A percentile compares a stretch with the other conserved stretches of the same genome.
phyloP scores from a whole-genome alignment of 2,329 filamentous ascomycete genomes.

The Stemphylium beticola region DNA sequence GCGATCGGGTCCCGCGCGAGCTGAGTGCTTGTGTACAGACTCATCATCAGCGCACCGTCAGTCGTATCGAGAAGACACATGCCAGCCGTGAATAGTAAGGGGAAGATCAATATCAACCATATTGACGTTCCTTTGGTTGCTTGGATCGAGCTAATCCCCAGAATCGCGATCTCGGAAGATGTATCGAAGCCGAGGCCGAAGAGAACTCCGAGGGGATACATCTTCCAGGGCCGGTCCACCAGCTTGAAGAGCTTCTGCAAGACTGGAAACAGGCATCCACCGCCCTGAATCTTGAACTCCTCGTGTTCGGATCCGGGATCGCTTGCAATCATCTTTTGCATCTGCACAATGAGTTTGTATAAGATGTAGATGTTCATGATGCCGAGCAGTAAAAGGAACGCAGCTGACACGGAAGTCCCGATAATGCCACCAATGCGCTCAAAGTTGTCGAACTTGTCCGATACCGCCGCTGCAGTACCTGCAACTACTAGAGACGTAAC shows the following conservation, averaged over 20 bases:
- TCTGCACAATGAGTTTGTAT: constrained; percentile 73
- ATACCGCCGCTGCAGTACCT: constrained; percentile 83
- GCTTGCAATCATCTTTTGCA: constrained; percentile 65
- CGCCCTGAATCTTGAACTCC: constrained; percentile 74
- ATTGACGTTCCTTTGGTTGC: constrained; percentile 84
- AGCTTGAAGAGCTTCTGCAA: constrained; percentile 79
- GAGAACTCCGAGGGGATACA: constrained; percentile 87
- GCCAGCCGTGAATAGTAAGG: constrained; percentile 86
- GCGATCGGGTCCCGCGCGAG: constrained; percentile 84
- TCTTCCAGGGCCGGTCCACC: constrained; percentile 83
- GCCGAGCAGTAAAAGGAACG: constrained; percentile 81
- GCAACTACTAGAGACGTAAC: constrained; percentile 91
- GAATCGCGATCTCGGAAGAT: constrained; percentile 87
- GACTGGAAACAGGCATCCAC: constrained; percentile 73
- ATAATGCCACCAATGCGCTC: constrained; percentile 83
- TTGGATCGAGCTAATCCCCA: constrained; percentile 89
- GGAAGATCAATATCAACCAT: constrained; percentile 94
- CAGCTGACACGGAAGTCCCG: constrained; percentile 84
- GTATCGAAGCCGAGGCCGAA: constrained; percentile 95
- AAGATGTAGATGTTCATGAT: constrained; percentile 86
- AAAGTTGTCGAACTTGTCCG: constrained; percentile 81
- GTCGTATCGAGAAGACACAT: constrained; percentile 96
- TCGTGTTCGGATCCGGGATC: constrained; percentile 55
- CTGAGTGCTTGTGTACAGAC: constrained; percentile 80
- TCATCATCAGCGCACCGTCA: constrained; percentile 94